Conservation (phyloP, 2,329 filamentous ascomycete species). For the Chaetomium globosum region DNA sequence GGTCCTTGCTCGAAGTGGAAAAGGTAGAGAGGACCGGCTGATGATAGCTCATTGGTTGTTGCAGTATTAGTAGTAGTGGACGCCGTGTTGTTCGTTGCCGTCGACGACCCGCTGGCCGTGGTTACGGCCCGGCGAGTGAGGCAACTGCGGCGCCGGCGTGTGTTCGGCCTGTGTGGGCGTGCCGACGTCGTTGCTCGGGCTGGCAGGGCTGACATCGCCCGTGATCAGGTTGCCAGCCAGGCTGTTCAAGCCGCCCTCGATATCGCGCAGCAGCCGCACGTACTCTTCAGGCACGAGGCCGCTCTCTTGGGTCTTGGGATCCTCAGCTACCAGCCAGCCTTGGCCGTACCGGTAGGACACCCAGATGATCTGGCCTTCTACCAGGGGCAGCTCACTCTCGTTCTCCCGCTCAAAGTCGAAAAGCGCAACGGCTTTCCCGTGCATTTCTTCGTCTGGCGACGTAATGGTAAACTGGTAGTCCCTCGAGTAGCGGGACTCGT, state of each 20-base stretch:
- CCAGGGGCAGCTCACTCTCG: conserved; percentile 89
- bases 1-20: conserved; percentile 69
- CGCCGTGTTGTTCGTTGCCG: conserved; percentile 32
- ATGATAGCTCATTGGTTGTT: conserved; percentile 63
- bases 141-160: conserved; percentile 44
- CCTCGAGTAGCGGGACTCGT: conserved; percentile 80
- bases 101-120: conserved; percentile 39
- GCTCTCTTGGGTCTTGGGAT: conserved; percentile 90
- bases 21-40: conserved; percentile 70
- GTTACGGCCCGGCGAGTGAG: conserved; percentile 53
- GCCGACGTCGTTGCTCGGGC: conserved; percentile 56
- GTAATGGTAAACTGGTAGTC: conserved; percentile 96
- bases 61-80: conserved; percentile 41
- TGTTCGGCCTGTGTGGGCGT: conserved; percentile 63
- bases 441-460: conserved; percentile 95
- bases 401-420: conserved; percentile 96
- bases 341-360: conserved; percentile 95
- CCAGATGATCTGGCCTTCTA: conserved; percentile 94
- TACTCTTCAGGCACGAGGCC: conserved; percentile 96
- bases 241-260: conserved; percentile 84
- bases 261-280: conserved; percentile 86
- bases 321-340: conserved; percentile 95
- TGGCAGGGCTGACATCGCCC: conserved; percentile 52
- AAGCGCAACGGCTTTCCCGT: conserved; percentile 90
- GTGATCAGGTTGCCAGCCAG: conserved; percentile 59